Percentiles rank a stretch among this genome's conserved stretches.
phyloP scores from a whole-genome alignment of 495 filamentous ascomycete species.

The Filosporella fistucella region DNA sequence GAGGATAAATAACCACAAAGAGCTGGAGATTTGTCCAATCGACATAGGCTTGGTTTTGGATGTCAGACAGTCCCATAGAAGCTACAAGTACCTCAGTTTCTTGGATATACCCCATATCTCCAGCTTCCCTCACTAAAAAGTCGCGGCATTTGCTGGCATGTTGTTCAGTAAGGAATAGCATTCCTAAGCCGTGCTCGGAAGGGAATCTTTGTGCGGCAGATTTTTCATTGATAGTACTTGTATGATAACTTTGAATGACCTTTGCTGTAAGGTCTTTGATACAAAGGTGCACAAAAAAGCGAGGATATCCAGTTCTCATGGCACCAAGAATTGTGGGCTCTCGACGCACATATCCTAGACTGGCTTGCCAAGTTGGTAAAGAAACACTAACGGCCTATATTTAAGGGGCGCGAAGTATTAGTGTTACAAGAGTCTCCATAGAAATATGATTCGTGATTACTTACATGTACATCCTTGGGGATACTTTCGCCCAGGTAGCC shows the following conservation, averaged over 20 bases:
- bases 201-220: not conserved
- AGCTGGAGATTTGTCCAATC: conserved; percentile 30
- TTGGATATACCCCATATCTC: not conserved
- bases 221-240: not conserved
- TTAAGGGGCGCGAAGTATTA: not conserved
- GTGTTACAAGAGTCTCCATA: not conserved
- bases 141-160: not conserved
- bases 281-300: conserved; percentile 83
- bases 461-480: not conserved
- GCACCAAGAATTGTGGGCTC: conserved; percentile 74
- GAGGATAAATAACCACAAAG: conserved; percentile 64
- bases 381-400: conserved; percentile 87
- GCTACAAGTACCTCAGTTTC: not conserved
- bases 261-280: conserved; percentile 67
- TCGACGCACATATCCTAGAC: conserved; percentile 86
- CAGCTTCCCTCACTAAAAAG: conserved; percentile 32
- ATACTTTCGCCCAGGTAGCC: not conserved
- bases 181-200: conserved; percentile 32
- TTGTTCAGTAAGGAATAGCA: conserved; percentile 20
- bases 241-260: conserved; percentile 48
- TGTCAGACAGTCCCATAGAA: not conserved
- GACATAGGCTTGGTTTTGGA: not conserved
- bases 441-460: not conserved
- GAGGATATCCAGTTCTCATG: conserved; percentile 88
- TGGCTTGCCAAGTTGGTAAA: conserved; percentile 85